Evolutionary conservation across 331 rosid species (phyloP).

Genomic region (Telfairia occidentalis): DNA sequence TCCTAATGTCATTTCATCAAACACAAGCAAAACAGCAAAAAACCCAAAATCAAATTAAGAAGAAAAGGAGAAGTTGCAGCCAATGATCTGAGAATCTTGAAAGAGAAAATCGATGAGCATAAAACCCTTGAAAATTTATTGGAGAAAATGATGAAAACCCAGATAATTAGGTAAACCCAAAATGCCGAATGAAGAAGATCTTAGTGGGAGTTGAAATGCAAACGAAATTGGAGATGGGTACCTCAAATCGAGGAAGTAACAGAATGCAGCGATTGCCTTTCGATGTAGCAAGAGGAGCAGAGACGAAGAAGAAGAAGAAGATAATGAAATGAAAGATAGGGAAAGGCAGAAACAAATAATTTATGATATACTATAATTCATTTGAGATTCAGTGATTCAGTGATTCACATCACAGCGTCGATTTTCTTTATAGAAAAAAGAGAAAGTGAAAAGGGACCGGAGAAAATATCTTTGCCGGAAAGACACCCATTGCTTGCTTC

Average conservation of each 20-base stretch:
- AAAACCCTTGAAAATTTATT: not conserved
- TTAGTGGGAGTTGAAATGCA: not conserved
- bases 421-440: not conserved
- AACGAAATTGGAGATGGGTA: not conserved
- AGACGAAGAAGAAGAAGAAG: constrained; percentile 21
- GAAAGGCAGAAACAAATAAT: not conserved
- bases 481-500: constrained; percentile 11
- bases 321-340: constrained; percentile 18
- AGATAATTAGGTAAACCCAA: too few relatives aligned
- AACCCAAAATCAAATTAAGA: not conserved
- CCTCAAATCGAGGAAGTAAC: not conserved
- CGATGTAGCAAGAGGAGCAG: constrained; percentile 21
- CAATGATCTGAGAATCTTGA: not conserved
- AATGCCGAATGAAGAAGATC: not conserved
- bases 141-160: not conserved
- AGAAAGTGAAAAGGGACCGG: not conserved
- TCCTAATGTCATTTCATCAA: constrained; percentile 4
- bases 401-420: not conserved
- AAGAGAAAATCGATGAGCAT: not conserved
- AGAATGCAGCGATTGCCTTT: constrained; percentile 11
- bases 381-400: too few relatives aligned
- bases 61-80: not conserved
- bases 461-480: constrained; percentile 29
- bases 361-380: not conserved
- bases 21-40: not conserved